Evolutionary conservation across 2,329 filamentous ascomycete species (phyloP), one percentile per base, ranked within the genome.

Genomic region (Blumeriella jaapii): DNA sequence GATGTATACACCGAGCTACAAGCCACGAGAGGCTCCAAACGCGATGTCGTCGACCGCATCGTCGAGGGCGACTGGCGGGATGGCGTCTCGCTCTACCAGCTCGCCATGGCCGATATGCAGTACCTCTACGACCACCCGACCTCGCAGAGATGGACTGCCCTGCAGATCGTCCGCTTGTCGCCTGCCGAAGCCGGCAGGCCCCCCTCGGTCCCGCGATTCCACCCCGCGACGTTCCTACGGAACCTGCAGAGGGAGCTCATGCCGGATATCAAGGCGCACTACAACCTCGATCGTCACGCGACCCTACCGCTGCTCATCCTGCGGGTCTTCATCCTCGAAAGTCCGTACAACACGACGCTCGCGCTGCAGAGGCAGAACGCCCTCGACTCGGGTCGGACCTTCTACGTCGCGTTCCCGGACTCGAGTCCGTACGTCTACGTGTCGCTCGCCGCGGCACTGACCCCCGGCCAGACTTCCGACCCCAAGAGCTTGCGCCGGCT

Each of bases 391-490:
- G 77, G 77, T 9, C 71, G 76, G 44, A 79, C 81, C 2, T 71
- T 93, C 24, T 91, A 84, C 51, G 65, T 93, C 41, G 81, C 82
- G 2, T 89, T 93, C 49, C 85, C 86, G 0, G 78, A 89, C 51
- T 80, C 78, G 20, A 79, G 82, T 8, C 82, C 84, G 0, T 77
- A 78, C 44, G 63, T 93, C 28, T 93, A 84, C 55, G 65, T 71
- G 6, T 74, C 71, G 1, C 56, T 74, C 49, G 65, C 87, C 42
- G 19, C 39, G 7, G 11, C 32, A 5, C 13, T 31, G 7, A 13
- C 29, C 8, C 34, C 29, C 3, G 34, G 62, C 8, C 50, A 58
- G 0, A 60, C 34, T 28, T 31, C 44, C 4, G 78, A 82, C 40
- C 63, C 68, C 4, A 71, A 71, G 31, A 80, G 74, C 47, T 60